phyloP scores from a whole-genome alignment of 768 basidiomycete species.

The Suillus hirtellus region DNA sequence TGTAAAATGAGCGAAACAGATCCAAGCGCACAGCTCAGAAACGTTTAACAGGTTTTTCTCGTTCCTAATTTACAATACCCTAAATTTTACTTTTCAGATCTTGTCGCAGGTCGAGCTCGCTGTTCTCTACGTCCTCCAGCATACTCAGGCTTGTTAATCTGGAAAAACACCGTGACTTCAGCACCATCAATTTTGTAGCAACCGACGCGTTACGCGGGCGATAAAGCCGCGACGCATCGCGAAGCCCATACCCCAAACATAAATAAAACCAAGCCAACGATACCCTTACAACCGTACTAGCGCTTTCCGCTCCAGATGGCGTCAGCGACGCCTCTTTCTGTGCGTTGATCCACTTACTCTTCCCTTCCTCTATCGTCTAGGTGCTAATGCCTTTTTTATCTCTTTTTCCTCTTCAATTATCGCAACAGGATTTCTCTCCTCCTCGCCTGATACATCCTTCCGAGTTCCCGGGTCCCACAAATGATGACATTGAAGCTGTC shows the following conservation, averaged over 20 bases:
- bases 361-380: background rate
- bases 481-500: conserved; percentile 89
- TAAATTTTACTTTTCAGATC: background rate
- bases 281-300: conserved; percentile 10
- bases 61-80: conserved; percentile 8
- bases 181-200: background rate
- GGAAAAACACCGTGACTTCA: background rate
- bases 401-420: background rate
- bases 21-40: conserved; percentile 5
- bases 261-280: conserved; percentile 5
- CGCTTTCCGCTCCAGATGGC: conserved; percentile 18
- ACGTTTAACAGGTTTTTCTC: background rate
- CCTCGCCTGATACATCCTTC: conserved; percentile 9
- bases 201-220: conserved; percentile 2
- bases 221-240: conserved; percentile 1
- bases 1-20: conserved; percentile 28
- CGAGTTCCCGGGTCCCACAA: conserved; percentile 44
- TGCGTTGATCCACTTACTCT: conserved; percentile 12
- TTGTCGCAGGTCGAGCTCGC: conserved; percentile 13
- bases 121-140: background rate
- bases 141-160: conserved; percentile 1
- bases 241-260: conserved; percentile 15
- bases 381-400: conserved; percentile 4
- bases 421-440: conserved; percentile 16
- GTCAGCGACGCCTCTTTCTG: conserved; percentile 11